A percentile compares a stretch with the other conserved stretches of the same genome.
phyloP scores from a whole-genome alignment of 192 early-diverging fungal genomes.

The Podila horticola region DNA sequence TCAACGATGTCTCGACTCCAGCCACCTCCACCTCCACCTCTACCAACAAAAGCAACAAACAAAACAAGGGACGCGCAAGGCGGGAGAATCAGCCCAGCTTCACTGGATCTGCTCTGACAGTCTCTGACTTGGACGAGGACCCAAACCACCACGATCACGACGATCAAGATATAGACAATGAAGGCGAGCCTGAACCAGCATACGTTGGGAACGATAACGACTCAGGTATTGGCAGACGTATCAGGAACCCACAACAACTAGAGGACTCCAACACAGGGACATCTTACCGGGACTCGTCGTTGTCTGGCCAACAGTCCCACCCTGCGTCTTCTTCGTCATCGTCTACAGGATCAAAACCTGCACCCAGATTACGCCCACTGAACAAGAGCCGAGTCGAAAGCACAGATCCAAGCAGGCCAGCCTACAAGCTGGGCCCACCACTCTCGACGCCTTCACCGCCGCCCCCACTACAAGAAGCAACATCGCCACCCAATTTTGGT shows the following conservation, averaged over 20 bases:
- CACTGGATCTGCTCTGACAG: conserved; percentile 31
- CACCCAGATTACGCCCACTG: conserved; percentile 21
- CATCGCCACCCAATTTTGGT: neutral
- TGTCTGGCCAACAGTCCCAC: neutral
- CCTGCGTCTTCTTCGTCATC: neutral
- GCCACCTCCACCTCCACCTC: too few species aligned
- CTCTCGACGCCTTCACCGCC: conserved; percentile 7
- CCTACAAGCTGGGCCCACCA: conserved; percentile 34
- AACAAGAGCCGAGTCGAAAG: conserved; percentile 30
- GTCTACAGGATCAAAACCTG: neutral
- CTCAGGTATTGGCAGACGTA: neutral
- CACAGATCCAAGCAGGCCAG: conserved; percentile 32
- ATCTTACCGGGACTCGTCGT: neutral
- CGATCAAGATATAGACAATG: neutral
- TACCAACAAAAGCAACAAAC: neutral
- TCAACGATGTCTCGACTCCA: conserved; percentile 22
- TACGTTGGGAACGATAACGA: neutral
- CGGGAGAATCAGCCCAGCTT: conserved; percentile 48
- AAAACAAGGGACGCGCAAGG: conserved; percentile 16
- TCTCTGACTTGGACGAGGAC: conserved; percentile 24
- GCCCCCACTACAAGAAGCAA: neutral
- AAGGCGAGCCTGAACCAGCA: neutral
- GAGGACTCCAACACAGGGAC: neutral
- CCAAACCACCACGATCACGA: conserved; percentile 2
- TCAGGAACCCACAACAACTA: neutral